Base-by-base conservation (phyloP, 2,329 filamentous ascomycete species). In the Venturia oleaginea region DNA sequence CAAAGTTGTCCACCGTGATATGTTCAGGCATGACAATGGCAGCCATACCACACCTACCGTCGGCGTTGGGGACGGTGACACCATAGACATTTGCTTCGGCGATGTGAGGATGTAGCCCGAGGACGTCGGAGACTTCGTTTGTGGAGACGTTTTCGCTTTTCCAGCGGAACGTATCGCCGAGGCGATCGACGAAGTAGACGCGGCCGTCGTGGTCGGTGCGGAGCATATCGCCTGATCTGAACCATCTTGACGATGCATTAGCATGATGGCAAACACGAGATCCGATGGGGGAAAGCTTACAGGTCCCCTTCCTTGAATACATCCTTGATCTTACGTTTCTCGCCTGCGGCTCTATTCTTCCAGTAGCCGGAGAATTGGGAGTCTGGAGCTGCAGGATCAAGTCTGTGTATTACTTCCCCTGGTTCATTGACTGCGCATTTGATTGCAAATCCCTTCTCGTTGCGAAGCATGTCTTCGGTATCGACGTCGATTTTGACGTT, bases 121-220 rank as follows among this genome's bases (percentile, higher is more conserved):
- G 61, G 43, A 76, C 72, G 62, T 79, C 76, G 54, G 73, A 70
- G 11, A 81, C 77, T 68, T 80, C 78, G 59, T 74, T 76, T 5
- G 78, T 79, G 1, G 77, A 78, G 4, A 80, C 76, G 67, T 80
- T 80, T 68, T 80, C 77, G 3, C 76, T 76, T 65, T 75, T 77
- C 75, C 75, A 76, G 61, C 74, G 72, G 67, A 75, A 76, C 3
- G 74, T 76, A 60, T 76, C 74, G 61, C 74, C 74, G 7, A 76
- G 68, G 51, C 74, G 71, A 62, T 76, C 74, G 42, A 75, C 72
- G 65, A 76, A 76, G 68, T 70, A 76, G 37, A 75, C 70, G 10
- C 72, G 73, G 30, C 74, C 74, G 27, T 73, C 68, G 10, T 59
- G 27, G 57, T 75, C 73, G 65, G 72, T 71, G 65, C 73, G 70